phyloP scores from a whole-genome alignment of 2,329 filamentous ascomycete genomes.

The Diaporthe caulivora region DNA sequence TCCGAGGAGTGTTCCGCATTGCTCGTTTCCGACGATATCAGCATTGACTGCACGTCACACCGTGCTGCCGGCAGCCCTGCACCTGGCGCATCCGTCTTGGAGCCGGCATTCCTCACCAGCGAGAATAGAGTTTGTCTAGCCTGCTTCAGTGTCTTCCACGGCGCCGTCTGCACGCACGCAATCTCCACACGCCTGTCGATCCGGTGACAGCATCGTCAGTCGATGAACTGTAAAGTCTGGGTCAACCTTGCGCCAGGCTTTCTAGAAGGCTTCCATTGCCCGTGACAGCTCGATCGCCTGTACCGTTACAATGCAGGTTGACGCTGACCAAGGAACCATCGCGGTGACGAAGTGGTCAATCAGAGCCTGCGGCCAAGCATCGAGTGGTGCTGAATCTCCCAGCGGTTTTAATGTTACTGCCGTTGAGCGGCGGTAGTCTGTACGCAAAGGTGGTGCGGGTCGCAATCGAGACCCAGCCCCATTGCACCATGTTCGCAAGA shows the following conservation, averaged over 20 bases:
- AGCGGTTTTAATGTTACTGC: neutral
- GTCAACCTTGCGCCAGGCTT: conserved; percentile 31
- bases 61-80: conserved; percentile 20
- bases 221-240: conserved; percentile 31
- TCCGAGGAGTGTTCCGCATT: neutral
- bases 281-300: conserved; percentile 23
- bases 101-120: conserved; percentile 5
- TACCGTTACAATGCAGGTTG: conserved; percentile 27
- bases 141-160: conserved; percentile 18
- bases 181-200: conserved; percentile 14
- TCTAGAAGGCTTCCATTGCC: conserved; percentile 33
- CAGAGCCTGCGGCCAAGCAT: neutral
- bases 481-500: conserved; percentile 24
- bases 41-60: conserved; percentile 28
- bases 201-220: conserved; percentile 14
- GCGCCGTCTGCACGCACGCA: conserved; percentile 4
- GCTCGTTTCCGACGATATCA: conserved; percentile 11
- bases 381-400: neutral
- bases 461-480: neutral
- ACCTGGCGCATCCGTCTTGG: neutral
- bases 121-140: conserved; percentile 27
- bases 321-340: conserved; percentile 7
- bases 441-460: conserved; percentile 12
- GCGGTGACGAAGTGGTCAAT: neutral
- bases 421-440: neutral